Evolutionary conservation across 352 stramenopile species (phyloP).

Genomic region (Phytophthora multivora): DNA sequence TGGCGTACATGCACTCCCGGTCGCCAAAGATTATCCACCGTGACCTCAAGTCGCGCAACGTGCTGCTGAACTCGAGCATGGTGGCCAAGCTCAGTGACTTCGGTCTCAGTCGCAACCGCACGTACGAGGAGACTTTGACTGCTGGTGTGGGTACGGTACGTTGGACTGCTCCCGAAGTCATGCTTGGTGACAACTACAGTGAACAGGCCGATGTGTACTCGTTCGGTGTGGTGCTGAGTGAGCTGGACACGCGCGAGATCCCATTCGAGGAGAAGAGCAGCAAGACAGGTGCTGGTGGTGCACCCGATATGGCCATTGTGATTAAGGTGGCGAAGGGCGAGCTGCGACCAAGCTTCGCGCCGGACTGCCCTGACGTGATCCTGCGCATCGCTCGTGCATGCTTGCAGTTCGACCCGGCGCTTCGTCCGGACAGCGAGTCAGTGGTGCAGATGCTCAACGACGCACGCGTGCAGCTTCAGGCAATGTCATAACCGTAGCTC

Average conservation of each 20-base stretch:
- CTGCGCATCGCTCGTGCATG: constrained; percentile 80
- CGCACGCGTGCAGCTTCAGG: constrained; percentile 62
- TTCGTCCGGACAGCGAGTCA: constrained; percentile 70
- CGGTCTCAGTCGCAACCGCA: constrained; percentile 79
- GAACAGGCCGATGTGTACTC: constrained; percentile 90
- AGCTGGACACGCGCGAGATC: constrained; percentile 88
- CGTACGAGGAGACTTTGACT: constrained; percentile 86
- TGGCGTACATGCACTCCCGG: constrained; percentile 86
- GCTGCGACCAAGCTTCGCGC: constrained; percentile 75
- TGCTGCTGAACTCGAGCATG: constrained; percentile 79
- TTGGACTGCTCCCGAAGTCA: constrained; percentile 88
- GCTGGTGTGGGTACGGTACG: constrained; percentile 83
- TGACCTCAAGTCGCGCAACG: constrained; percentile 85
- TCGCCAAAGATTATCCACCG: constrained; percentile 86
- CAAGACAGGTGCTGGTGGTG: constrained; percentile 54
- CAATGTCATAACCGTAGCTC: constrained; percentile 33
- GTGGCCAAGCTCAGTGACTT: constrained; percentile 89
- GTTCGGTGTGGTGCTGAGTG: constrained; percentile 86
- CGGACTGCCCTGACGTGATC: constrained; percentile 61
- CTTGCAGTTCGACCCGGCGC: constrained; percentile 83
- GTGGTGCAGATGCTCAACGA: constrained; percentile 86
- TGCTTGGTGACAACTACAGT: constrained; percentile 88
- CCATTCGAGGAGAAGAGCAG: constrained; percentile 87
- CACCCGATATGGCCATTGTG: constrained; percentile 85
- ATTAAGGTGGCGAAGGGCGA: constrained; percentile 87